A percentile compares a stretch with the other conserved stretches of the same genome.
phyloP scores from a whole-genome alignment of 352 stramenopile species.

The Globisporangium mamillatum region DNA sequence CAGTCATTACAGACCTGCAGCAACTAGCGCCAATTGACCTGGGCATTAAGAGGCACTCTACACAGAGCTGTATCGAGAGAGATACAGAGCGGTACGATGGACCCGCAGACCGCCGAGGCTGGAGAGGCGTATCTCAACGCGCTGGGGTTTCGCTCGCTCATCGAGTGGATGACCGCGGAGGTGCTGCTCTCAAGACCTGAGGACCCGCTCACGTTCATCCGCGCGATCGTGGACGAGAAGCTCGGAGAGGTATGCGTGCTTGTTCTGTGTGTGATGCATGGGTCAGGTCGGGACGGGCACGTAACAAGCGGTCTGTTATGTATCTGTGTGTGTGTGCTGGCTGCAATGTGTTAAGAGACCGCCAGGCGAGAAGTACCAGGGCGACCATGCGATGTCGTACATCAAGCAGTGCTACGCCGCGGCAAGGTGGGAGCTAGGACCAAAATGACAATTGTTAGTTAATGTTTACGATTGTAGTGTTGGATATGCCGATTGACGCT shows the following conservation, averaged over 20 bases:
- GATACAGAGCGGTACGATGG: slow-evolving; percentile 27
- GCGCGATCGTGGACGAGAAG: slow-evolving; percentile 80
- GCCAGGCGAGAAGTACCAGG: slow-evolving; percentile 65
- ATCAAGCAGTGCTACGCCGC: slow-evolving; percentile 89
- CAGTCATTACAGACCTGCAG: background rate
- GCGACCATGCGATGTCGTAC: slow-evolving; percentile 75
- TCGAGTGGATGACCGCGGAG: slow-evolving; percentile 91
- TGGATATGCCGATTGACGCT: background rate
- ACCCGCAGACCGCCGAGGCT: slow-evolving; percentile 73
- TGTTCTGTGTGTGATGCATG: background rate
- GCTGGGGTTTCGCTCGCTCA: slow-evolving; percentile 88
- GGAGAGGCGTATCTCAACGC: slow-evolving; percentile 85
- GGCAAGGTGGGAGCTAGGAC: slow-evolving; percentile 40
- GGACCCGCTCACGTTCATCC: slow-evolving; percentile 84
- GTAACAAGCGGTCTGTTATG: background rate
- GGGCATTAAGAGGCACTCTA: background rate
- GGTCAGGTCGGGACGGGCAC: background rate
- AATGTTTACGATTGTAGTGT: background rate
- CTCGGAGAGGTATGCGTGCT: slow-evolving; percentile 49
- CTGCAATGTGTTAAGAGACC: slow-evolving; percentile 20
- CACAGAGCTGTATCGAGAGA: background rate
- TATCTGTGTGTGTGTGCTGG: background rate
- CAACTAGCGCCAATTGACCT: background rate
- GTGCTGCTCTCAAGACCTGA: slow-evolving; percentile 79
- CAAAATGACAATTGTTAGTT: background rate